phyloP scores from a whole-genome alignment of 441 rosid species.

The Adansonia grandidieri region DNA sequence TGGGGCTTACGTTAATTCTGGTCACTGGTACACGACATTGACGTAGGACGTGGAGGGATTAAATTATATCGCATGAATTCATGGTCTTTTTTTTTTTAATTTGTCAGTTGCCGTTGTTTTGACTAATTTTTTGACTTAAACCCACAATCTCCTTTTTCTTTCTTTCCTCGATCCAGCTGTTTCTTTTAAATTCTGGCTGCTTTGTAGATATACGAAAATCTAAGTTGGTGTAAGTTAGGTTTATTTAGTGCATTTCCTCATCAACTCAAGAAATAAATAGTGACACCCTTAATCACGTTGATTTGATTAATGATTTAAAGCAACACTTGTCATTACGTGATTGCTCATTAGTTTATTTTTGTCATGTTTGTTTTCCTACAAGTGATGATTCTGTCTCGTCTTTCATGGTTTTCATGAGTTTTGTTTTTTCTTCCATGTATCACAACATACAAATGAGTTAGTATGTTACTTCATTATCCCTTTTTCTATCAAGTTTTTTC shows the following conservation, averaged over 20 bases:
- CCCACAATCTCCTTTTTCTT: background rate
- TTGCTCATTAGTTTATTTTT: background rate
- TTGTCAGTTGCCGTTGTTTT: background rate
- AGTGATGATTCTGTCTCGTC: background rate
- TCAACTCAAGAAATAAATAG: background rate
- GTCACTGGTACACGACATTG: slow-evolving; percentile 19
- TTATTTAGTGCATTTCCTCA: background rate
- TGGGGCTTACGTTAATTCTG: background rate
- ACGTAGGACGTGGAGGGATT: slow-evolving; percentile 5
- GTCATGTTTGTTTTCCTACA: too few species aligned
- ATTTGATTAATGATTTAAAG: background rate
- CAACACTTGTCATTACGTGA: slow-evolving; percentile 4
- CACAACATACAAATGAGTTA: background rate
- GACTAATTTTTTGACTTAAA: background rate
- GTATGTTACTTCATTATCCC: background rate
- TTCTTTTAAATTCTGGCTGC: background rate
- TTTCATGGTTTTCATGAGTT: background rate
- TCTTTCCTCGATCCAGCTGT: background rate
- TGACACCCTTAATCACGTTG: background rate
- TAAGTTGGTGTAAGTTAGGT: background rate
- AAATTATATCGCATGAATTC: background rate
- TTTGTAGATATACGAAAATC: background rate
- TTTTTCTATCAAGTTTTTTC: background rate
- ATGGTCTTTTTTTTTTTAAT: background rate
- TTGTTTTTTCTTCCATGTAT: background rate